phyloP scores from a whole-genome alignment of 1,284 basidiomycete species.

The Leccinum solheimii region DNA sequence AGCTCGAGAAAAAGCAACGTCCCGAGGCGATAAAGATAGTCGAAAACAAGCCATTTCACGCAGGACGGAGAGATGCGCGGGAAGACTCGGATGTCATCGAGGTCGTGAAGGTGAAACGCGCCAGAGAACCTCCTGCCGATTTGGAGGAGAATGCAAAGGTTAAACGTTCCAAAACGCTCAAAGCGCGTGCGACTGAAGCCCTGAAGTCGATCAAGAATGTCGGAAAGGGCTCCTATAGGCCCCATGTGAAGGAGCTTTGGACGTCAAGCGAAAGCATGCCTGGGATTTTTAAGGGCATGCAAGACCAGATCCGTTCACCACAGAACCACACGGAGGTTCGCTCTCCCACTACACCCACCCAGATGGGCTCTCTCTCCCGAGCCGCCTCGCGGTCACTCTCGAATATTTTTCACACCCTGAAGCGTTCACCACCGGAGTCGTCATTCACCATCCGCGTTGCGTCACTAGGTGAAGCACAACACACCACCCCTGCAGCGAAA shows the following conservation, averaged over 20 bases:
- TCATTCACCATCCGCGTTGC: conserved; percentile 4
- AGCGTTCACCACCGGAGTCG: conserved; percentile 14
- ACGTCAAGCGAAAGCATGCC: conserved; percentile 34
- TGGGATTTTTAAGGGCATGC: conserved; percentile 28
- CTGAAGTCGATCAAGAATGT: conserved; percentile 62
- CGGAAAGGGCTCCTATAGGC: conserved; percentile 41
- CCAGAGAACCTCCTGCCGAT: conserved; percentile 35
- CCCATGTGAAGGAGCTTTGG: conserved; percentile 41
- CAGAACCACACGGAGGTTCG: too few species aligned
- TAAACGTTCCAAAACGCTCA: conserved; percentile 55
- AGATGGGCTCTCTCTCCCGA: conserved; percentile 16
- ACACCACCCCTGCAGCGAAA: conserved; percentile 3
- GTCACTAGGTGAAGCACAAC: conserved; percentile 6
- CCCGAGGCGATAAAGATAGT: conserved; percentile 31
- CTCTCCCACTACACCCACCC: too few species aligned
- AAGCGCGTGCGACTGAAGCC: conserved; percentile 57
- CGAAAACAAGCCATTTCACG: conserved; percentile 21
- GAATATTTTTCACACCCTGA: conserved; percentile 27
- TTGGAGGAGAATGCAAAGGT: conserved; percentile 32
- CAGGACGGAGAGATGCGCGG: conserved; percentile 27
- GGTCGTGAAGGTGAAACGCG: conserved; percentile 62
- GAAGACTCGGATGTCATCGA: conserved; percentile 58
- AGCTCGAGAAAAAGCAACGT: conserved; percentile 34
- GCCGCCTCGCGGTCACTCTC: conserved; percentile 27
- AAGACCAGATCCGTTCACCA: conserved; percentile 10